These are phyloP conservation scores for Blastocystis sp. DNA, from an alignment of 352 stramenopile species.

Conservation along the genomic window DNA sequence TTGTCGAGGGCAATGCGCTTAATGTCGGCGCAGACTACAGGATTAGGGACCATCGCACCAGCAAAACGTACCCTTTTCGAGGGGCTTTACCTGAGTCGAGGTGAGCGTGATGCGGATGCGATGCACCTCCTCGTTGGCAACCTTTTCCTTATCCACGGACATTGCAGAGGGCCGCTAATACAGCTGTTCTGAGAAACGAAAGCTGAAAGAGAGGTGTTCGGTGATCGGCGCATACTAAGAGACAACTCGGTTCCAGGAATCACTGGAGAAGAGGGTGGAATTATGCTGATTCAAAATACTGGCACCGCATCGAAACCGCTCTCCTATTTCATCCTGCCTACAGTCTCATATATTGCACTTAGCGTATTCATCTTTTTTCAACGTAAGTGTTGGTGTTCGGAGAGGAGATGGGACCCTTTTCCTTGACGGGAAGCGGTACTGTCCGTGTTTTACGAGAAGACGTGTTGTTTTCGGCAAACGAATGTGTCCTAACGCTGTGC, in stretches of 20 bases:
- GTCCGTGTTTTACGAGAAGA: too few relatives aligned
- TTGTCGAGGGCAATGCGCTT: conserved; percentile 97
- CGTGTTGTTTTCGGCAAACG: too few relatives aligned
- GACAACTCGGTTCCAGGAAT: conserved; percentile 1
- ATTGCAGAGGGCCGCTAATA: conserved; percentile 71
- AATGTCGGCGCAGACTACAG: conserved; percentile 91
- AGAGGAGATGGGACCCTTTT: too few relatives aligned
- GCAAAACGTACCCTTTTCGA: conserved; percentile 89
- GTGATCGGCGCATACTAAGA: neutral
- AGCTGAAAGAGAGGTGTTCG: conserved; percentile 10
- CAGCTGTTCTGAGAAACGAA: conserved; percentile 32
- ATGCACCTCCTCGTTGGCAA: conserved; percentile 81
- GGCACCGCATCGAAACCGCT: conserved; percentile 21
- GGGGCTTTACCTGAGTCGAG: conserved; percentile 97
- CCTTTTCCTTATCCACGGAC: conserved; percentile 72
- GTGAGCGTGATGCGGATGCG: conserved; percentile 99
- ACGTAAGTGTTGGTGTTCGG: neutral
- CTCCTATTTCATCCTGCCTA: neutral
- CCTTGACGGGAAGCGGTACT: too few relatives aligned
- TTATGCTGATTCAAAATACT: neutral
- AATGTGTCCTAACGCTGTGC: neutral
- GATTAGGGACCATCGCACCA: conserved; percentile 3
- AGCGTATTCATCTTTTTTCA: neutral
- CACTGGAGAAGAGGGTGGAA: neutral
- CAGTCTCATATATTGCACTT: neutral